Evolutionary conservation across 2,329 filamentous ascomycete species (phyloP).

Genomic region (Cytospora schulzeri): DNA sequence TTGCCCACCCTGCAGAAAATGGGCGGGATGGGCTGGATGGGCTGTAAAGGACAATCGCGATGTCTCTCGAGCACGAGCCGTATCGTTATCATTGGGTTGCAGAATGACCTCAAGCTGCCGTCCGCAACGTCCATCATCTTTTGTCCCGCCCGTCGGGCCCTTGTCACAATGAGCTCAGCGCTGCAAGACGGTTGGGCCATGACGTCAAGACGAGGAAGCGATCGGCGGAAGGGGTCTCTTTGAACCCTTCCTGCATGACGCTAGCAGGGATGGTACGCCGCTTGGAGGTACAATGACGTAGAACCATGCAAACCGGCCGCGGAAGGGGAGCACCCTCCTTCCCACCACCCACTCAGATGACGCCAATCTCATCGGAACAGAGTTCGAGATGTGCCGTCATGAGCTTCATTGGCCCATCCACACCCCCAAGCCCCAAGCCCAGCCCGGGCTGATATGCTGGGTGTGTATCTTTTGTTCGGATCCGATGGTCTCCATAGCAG

Average conservation of each 20-base stretch:
- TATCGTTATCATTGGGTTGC: background rate
- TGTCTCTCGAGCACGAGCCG: background rate
- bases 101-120: slow-evolving; percentile 2
- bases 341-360: slow-evolving; percentile 18
- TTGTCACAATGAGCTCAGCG: slow-evolving; percentile 1
- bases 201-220: background rate
- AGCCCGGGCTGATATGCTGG: background rate
- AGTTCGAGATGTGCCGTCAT: slow-evolving; percentile 12
- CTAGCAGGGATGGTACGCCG: background rate
- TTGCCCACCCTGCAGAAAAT: background rate
- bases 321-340: slow-evolving; percentile 7
- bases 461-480: background rate
- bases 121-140: background rate
- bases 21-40: too few relatives aligned
- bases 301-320: slow-evolving; percentile 3
- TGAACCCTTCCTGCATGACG: slow-evolving; percentile 2
- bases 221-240: slow-evolving; percentile 1
- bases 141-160: background rate
- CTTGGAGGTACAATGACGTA: slow-evolving; percentile 3
- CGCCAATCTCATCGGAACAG: slow-evolving; percentile 19
- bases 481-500: too few relatives aligned
- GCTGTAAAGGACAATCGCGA: background rate
- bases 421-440: background rate
- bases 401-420: slow-evolving; percentile 7
- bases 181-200: background rate